These are phyloP conservation scores for Neophaeococcomyces aloes DNA, from an alignment of 2,329 filamentous ascomycete genomes.

Conservation along the genomic window DNA sequence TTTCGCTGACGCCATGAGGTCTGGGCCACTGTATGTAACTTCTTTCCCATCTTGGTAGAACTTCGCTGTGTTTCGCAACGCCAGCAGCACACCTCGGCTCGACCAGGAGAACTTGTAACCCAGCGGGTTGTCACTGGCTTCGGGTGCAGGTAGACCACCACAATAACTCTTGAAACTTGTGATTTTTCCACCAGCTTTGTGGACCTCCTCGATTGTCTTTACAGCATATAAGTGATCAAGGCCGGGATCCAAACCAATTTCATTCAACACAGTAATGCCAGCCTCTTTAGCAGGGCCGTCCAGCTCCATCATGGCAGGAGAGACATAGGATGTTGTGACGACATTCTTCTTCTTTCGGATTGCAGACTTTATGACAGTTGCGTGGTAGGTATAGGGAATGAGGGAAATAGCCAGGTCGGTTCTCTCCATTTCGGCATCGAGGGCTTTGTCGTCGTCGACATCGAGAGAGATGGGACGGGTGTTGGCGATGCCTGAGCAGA, in stretches of 20 bases:
- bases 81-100: constrained; percentile 74
- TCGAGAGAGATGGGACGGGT: constrained; percentile 72
- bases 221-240: constrained; percentile 59
- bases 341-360: constrained; percentile 93
- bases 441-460: constrained; percentile 62
- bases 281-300: constrained; percentile 74
- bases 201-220: constrained; percentile 80
- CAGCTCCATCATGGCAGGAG: constrained; percentile 82
- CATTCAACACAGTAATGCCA: constrained; percentile 95
- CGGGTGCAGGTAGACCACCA: constrained; percentile 58
- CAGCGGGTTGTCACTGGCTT: constrained; percentile 62
- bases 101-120: constrained; percentile 88
- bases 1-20: constrained; percentile 79
- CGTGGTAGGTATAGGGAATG: constrained; percentile 89
- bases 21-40: constrained; percentile 51
- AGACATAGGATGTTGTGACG: constrained; percentile 89
- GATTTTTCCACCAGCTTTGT: constrained; percentile 77
- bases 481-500: constrained; percentile 61
- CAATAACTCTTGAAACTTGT: constrained; percentile 73
- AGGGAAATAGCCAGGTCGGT: constrained; percentile 68
- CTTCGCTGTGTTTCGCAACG: constrained; percentile 73
- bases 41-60: constrained; percentile 72
- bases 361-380: constrained; percentile 79
- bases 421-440: constrained; percentile 71
- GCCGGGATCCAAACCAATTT: constrained; percentile 58